Conservation (phyloP, 2,329 filamentous ascomycete species). For the Bertia moriformis region DNA sequence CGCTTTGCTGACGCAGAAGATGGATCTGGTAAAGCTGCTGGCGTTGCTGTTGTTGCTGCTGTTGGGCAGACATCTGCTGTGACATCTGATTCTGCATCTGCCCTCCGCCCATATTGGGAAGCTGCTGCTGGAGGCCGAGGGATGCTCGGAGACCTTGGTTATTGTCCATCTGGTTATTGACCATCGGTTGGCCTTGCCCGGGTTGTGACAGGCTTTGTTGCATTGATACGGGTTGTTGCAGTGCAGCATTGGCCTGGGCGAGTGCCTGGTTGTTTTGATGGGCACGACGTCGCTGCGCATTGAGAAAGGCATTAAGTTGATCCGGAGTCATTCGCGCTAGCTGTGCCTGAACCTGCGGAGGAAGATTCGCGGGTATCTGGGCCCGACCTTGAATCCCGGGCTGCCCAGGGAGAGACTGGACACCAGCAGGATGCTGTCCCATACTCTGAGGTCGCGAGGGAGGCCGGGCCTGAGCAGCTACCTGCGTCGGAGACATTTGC, state of each 20-base stretch:
- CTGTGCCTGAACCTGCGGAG: constrained; percentile 16
- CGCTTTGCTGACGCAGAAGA: constrained; percentile 13
- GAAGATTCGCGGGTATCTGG: constrained; percentile 16
- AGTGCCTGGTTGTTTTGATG: constrained; percentile 14
- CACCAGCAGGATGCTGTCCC: constrained; percentile 12
- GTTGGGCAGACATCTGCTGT: not conserved
- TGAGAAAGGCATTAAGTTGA: constrained; percentile 14
- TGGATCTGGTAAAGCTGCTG: constrained; percentile 16
- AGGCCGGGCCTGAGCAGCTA: constrained; percentile 15
- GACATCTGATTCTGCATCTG: constrained; percentile 14
- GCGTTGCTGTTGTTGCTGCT: constrained; percentile 13
- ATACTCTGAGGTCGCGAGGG: constrained; percentile 16
- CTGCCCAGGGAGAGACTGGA: constrained; percentile 12
- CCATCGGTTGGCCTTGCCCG: constrained; percentile 14
- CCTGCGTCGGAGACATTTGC: constrained; percentile 19
- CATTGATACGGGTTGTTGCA: constrained; percentile 14
- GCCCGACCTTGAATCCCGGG: constrained; percentile 14
- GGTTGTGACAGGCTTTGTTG: constrained; percentile 14
- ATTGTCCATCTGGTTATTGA: constrained; percentile 15
- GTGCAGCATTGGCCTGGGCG: constrained; percentile 12
- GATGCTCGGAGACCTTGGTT: constrained; percentile 17
- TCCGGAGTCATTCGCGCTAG: constrained; percentile 17
- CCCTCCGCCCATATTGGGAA: constrained; percentile 13
- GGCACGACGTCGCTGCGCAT: constrained; percentile 16
- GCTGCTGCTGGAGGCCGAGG: constrained; percentile 15